phyloP scores from a whole-genome alignment of 2,329 filamentous ascomycete species.

The Trichoderma arundinaceum region DNA sequence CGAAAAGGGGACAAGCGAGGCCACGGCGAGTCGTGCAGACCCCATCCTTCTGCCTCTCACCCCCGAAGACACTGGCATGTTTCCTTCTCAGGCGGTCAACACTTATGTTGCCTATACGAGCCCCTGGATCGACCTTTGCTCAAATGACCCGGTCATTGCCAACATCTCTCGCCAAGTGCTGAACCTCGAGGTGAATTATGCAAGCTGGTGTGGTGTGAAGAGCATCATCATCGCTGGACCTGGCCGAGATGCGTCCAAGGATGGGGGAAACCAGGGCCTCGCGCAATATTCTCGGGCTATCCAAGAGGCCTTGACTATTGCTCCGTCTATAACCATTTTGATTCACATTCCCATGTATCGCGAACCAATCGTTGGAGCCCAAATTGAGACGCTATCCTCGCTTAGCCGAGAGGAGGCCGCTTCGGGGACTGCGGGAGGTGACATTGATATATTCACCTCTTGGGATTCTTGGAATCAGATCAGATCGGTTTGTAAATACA shows the following conservation, averaged over 20 bases:
- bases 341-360: slow-evolving; percentile 86
- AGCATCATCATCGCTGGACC: slow-evolving; percentile 85
- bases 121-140: slow-evolving; percentile 90
- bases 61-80: slow-evolving; percentile 77
- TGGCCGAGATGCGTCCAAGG: slow-evolving; percentile 62
- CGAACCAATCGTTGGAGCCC: slow-evolving; percentile 64
- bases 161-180: slow-evolving; percentile 89
- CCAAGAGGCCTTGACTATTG: slow-evolving; percentile 76
- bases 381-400: slow-evolving; percentile 58
- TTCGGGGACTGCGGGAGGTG: slow-evolving; percentile 46
- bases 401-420: slow-evolving; percentile 42
- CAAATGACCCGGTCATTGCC: slow-evolving; percentile 79
- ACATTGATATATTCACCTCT: slow-evolving; percentile 73
- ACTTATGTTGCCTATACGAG: slow-evolving; percentile 82
- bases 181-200: slow-evolving; percentile 90
- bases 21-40: slow-evolving; percentile 56
- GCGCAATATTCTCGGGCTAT: slow-evolving; percentile 84
- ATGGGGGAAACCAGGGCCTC: slow-evolving; percentile 57
- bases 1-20: slow-evolving; percentile 47
- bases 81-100: slow-evolving; percentile 69
- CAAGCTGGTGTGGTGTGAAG: slow-evolving; percentile 89
- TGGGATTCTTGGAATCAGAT: slow-evolving; percentile 97
- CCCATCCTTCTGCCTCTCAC: slow-evolving; percentile 72
- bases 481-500: slow-evolving; percentile 84
- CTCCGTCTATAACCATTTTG: slow-evolving; percentile 77